Evolutionary conservation across 2,329 filamentous ascomycete genomes (phyloP), one percentile per base, ranked within the genome.

Genomic region (Fusarium falciforme): DNA sequence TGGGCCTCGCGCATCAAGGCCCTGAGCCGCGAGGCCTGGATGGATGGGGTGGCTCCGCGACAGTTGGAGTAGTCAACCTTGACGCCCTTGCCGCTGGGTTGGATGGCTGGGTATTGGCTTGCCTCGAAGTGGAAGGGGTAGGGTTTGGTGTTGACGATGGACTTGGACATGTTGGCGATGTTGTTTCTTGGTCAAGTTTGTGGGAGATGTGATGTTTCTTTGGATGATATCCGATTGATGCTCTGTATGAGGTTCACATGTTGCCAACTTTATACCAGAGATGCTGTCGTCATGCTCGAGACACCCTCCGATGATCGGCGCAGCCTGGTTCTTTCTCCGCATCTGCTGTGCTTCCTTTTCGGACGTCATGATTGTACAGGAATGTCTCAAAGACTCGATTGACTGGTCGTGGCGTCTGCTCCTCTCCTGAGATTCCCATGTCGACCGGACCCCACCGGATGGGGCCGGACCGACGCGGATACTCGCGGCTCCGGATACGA

Each of bases 1-100:
- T 82, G 79, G 1, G 84, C 82, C 64, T 86, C 83, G 16, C 82
- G 73, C 75, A 85, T 83, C 79, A 85, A 79, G 6, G 81, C 78
- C 0, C 84, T 75, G 6, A 85, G 77, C 7, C 78, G 78, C 0
- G 83, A 83, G 8, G 84, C 80, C 66, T 85, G 83, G 6, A 80
- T 35, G 1, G 83, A 84, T 5, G 83, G 83, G 17, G 81, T 80
- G 2, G 72, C 64, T 17, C 84, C 84, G 1, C 83, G 80, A n/a
- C 79, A 78, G 71, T 83, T 84, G 47, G 16, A 33, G 17, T 40
- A 71, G 0, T 71, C 40, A 10, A 67, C 38, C 3, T 17, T 70
- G 0, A 71, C 59, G 8, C 69, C 64, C 27, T 71, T 57, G 17
- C 59, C 67, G 38, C 36, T 49, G 33, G 29, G 20, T 9, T 59